Conservation (phyloP, 306 rosid genomes). For the Arachis hypogaea region DNA sequence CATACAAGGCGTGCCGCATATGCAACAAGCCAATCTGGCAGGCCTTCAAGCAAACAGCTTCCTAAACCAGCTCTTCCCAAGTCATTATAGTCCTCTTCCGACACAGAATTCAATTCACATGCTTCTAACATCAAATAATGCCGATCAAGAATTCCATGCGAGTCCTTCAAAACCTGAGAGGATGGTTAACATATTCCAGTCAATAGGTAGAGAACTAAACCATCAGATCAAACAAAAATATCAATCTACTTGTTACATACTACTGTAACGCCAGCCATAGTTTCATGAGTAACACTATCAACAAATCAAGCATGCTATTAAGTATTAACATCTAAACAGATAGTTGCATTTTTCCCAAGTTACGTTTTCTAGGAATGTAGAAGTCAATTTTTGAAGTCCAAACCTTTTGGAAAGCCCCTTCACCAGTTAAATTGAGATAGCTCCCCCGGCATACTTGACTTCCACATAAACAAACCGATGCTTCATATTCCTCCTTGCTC, state of each 20-base stretch:
- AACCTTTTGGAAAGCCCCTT: slow-evolving; percentile 94
- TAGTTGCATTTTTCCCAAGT: background rate
- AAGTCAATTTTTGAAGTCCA: slow-evolving; percentile 2
- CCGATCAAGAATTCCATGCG: slow-evolving; percentile 89
- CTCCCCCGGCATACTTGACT: slow-evolving; percentile 99
- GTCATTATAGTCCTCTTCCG: slow-evolving; percentile 91
- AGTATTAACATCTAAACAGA: slow-evolving; percentile 10
- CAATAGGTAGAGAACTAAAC: slow-evolving; percentile 33
- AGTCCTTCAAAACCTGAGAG: slow-evolving; percentile 82
- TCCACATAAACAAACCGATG: slow-evolving; percentile 98
- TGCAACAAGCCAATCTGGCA: slow-evolving; percentile 96
- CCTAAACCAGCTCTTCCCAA: slow-evolving; percentile 97
- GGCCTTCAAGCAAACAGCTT: slow-evolving; percentile 94
- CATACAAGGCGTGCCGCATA: slow-evolving; percentile 97
- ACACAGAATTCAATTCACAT: slow-evolving; percentile 75
- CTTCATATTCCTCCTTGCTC: slow-evolving; percentile 99
- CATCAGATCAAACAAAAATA: slow-evolving; percentile 15
- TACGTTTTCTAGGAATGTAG: background rate
- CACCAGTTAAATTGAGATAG: slow-evolving; percentile 95
- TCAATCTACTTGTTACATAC: slow-evolving; percentile 11
- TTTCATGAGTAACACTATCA: slow-evolving; percentile 11
- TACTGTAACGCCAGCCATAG: slow-evolving; percentile 18
- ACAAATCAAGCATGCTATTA: slow-evolving; percentile 19
- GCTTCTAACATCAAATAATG: slow-evolving; percentile 92
- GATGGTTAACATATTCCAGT: slow-evolving; percentile 35